These are phyloP conservation scores for Leccinum ochraceum DNA, from an alignment of 768 basidiomycete genomes.

Conservation along the genomic window DNA sequence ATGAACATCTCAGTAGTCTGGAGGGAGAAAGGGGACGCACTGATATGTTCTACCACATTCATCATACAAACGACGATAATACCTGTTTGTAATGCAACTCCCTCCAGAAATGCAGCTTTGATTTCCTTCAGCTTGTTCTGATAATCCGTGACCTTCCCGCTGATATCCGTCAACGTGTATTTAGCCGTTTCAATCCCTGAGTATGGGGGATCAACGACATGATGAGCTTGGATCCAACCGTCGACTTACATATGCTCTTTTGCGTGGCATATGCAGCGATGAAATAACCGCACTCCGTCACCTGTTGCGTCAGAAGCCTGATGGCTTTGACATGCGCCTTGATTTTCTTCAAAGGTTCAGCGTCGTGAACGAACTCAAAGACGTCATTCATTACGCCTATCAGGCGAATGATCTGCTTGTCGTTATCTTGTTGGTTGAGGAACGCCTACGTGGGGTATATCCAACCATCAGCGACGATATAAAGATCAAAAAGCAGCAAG, in stretches of 20 bases:
- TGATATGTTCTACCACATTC: neutral
- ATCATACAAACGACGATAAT: neutral
- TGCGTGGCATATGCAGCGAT: neutral
- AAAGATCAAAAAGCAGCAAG: neutral
- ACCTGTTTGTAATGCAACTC: neutral
- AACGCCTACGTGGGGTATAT: neutral
- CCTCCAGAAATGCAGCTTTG: neutral
- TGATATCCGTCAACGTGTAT: neutral
- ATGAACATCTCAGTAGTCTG: no score
- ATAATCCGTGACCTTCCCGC: neutral
- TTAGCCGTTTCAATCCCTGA: neutral
- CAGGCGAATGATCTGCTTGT: neutral
- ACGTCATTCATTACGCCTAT: neutral
- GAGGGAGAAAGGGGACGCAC: neutral
- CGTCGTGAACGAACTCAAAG: neutral
- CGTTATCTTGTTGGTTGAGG: neutral
- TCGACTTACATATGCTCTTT: neutral
- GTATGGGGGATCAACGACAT: neutral
- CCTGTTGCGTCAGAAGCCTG: neutral
- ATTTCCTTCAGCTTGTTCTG: neutral
- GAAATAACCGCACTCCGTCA: slow-evolving; percentile 5
- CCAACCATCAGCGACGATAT: neutral
- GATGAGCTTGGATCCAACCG: neutral
- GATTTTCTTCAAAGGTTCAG: neutral
- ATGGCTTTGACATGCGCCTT: neutral